Evolutionary conservation across 306 rosid species (phyloP), one percentile per base, ranked within the genome.

Genomic region (Castanea crenata): DNA sequence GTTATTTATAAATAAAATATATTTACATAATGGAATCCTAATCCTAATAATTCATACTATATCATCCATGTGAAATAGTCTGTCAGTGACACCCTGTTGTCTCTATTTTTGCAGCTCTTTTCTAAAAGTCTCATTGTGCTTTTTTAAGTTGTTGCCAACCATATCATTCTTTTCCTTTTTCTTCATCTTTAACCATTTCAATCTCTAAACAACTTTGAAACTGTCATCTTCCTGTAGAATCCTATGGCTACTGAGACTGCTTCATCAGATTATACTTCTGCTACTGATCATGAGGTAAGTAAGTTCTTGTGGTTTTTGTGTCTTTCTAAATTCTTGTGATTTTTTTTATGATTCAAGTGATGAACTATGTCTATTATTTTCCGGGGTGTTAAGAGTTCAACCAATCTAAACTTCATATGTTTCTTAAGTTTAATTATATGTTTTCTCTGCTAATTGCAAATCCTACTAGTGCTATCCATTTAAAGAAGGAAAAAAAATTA

Each of bases 51-150:
- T 89, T 90, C 87, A 88, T 79, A 70, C 84, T 81, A 80, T 58
- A 80, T 90, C 91, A 90, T 91, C 87, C 94, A 91, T 86, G 89
- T 89, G 92, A 84, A 78, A 90, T 86, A 83, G 89, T 86, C 89
- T 85, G 91, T 82, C 91, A 73, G 55, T 82, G 88, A 86, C 91
- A 88, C 75, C 87, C 86, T 69, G 85, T 82, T 85, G 76, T 74
- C 76, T 83, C 57, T 86, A 59, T 83, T 82, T 84, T 76, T 75
- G 23, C 20, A 23, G 29, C 59, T 80, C 84, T 73, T 85, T 74
- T 88, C 88, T 83, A 49, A 83, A 85, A 79, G 82, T 59, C 74
- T 55, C 78, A 64, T 69, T 78, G 19, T 34, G 75, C 75, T 76
- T 81, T 81, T 58, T 74, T 85, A 73, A 64, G 89, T 88, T 87